These are phyloP conservation scores for Beta macrorhiza DNA, from an alignment of 179 eudicot genomes.

Conservation along the genomic window DNA sequence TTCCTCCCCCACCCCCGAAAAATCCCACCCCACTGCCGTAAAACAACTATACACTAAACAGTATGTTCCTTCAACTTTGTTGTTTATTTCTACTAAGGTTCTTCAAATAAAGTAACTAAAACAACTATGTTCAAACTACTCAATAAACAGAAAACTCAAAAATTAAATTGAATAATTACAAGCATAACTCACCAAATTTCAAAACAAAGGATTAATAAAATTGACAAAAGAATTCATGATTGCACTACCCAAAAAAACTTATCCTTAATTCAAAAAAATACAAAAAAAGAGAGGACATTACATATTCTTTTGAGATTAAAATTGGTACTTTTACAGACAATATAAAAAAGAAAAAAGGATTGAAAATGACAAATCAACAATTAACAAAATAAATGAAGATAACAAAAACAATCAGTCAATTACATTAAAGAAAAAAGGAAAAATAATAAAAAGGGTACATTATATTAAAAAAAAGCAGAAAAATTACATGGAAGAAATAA, in stretches of 20 bases:
- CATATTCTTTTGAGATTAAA: background rate
- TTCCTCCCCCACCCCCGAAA: no score
- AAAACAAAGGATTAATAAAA: no score
- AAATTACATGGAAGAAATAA: constrained; percentile 47
- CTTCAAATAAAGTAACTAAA: no score
- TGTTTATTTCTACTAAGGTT: no score
- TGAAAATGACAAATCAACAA: background rate
- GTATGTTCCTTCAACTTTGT: no score
- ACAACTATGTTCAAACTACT: background rate
- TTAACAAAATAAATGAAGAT: background rate
- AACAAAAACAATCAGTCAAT: background rate
- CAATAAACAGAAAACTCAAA: background rate
- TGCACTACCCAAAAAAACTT: background rate
- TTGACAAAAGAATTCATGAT: background rate
- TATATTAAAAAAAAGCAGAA: background rate
- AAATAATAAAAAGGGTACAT: background rate
- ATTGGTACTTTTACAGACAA: background rate
- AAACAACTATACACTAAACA: no score
- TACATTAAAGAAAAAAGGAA: background rate
- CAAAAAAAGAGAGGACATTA: background rate
- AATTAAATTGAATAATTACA: background rate
- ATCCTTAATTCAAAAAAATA: background rate
- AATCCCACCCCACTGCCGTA: no score
- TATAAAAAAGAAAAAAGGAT: background rate
- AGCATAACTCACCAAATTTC: background rate